Evolutionary conservation across 768 basidiomycete genomes (phyloP), one percentile per base, ranked within the genome.

Genomic region (Collybiopsis confluens): DNA sequence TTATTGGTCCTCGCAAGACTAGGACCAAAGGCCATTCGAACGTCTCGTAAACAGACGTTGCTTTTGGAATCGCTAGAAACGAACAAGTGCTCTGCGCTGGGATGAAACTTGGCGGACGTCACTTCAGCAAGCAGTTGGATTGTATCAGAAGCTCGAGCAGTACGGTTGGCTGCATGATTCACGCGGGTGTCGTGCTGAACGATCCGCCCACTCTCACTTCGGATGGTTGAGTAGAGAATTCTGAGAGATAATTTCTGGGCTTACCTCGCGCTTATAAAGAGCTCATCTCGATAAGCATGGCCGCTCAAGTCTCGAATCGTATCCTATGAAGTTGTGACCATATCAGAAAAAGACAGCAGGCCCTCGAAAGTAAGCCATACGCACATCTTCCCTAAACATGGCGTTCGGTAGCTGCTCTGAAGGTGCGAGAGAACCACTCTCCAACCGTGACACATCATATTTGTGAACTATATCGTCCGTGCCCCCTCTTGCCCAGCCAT

Each of bases 21-120:
- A 41, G 82, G 73, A 18, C 85, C 84, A 65, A 90, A 91, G 0
- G 86, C 79, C 85, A 89, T 90, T 11, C 89, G 74, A 15, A 71
- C 68, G 65, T 92, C 89, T 15, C 86, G 80, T 54, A 92, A 78
- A 58, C 76, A 81, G 2, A 90, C 82, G 21, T 68, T 66, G 3
- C 89, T 88, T 15, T 61, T 66, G 10, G 62, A 69, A 57, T 89
- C 85, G 53, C 83, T 80, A 2, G 84, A 86, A 4, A 77, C 78
- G 57, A 92, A 90, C 45, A 90, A 62, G 58, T 89, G 74, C 35
- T 85, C 81, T 73, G 85, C 80, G 27, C 57, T 62, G 11, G 90
- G 90, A 62, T 92, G 87, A 50, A 77, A 83, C 58, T 83, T 76
- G 4, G 85, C 79, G 37, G 81, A 79, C 0, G 85, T 85, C 50